phyloP scores from a whole-genome alignment of 1,284 basidiomycete genomes.

The Cryptococcus sp. region DNA sequence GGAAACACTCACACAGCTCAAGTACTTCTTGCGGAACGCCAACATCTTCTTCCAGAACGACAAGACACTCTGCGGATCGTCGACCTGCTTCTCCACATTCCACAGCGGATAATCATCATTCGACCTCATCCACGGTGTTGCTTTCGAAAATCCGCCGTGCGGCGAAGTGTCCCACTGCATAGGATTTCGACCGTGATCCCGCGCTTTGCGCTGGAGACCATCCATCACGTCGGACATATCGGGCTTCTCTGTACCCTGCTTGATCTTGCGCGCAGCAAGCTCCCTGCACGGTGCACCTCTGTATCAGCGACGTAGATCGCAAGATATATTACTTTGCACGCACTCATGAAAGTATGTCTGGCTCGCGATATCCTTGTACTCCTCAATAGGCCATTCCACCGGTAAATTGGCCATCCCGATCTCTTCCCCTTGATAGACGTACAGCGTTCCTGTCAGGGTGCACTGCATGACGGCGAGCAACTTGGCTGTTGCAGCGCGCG shows the following conservation, averaged over 20 bases:
- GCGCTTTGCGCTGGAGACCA: slow-evolving; percentile 63
- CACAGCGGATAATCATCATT: slow-evolving; percentile 67
- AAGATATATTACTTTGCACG: not conserved
- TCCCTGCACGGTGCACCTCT: not conserved
- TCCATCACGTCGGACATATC: slow-evolving; percentile 65
- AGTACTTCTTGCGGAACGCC: slow-evolving; percentile 59
- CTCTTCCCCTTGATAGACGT: slow-evolving; percentile 70
- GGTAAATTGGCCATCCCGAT: slow-evolving; percentile 71
- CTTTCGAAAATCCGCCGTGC: slow-evolving; percentile 66
- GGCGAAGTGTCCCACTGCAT: slow-evolving; percentile 62
- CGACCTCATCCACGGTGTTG: slow-evolving; percentile 71
- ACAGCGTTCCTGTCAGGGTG: slow-evolving; percentile 67
- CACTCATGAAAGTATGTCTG: slow-evolving; percentile 13
- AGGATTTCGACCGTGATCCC: slow-evolving; percentile 64
- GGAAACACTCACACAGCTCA: slow-evolving; percentile 24
- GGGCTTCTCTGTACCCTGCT: slow-evolving; percentile 53
- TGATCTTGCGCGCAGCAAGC: slow-evolving; percentile 41
- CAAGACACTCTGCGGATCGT: slow-evolving; percentile 60
- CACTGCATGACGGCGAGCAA: slow-evolving; percentile 65
- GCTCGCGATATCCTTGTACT: slow-evolving; percentile 62
- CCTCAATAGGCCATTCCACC: slow-evolving; percentile 65
- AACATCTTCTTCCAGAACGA: slow-evolving; percentile 65
- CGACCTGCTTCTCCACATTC: slow-evolving; percentile 62
- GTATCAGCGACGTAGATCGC: not conserved
- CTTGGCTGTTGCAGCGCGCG: slow-evolving; percentile 63